Percentiles rank a stretch among this genome's conserved stretches.
Conservation (phyloP, 2,329 filamentous ascomycete species). For the Dactylellina haptotyla region DNA sequence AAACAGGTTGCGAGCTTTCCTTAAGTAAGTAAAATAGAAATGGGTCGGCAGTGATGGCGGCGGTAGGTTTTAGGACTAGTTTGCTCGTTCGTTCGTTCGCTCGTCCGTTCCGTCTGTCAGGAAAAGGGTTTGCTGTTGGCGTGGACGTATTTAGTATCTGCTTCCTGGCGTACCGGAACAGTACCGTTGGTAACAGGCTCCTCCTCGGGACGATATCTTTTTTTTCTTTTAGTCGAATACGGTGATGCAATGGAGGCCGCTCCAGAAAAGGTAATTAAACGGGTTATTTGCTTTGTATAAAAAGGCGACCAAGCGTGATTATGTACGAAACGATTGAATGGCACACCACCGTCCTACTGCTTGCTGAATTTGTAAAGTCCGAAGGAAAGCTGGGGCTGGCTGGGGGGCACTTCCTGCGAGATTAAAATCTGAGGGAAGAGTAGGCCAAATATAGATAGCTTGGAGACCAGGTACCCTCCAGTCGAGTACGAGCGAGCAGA, state of each 20-base stretch:
- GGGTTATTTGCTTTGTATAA: not conserved
- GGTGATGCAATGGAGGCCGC: slow-evolving; percentile 33
- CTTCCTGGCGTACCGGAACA: slow-evolving; percentile 22
- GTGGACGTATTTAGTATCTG: slow-evolving; percentile 32
- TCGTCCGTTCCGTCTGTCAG: too few species aligned
- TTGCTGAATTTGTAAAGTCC: slow-evolving; percentile 30
- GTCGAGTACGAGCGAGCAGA: not conserved
- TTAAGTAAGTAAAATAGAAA: not conserved
- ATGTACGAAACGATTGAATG: not conserved
- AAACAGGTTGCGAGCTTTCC: slow-evolving; percentile 23
- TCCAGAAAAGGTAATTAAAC: not conserved
- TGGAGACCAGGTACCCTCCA: not conserved
- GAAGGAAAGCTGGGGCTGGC: slow-evolving; percentile 38
- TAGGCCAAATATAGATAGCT: slow-evolving; percentile 44
- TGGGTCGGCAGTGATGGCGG: not conserved
- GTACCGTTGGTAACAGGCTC: not conserved
- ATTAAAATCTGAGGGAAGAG: slow-evolving; percentile 12
- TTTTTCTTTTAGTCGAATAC: slow-evolving; percentile 7
- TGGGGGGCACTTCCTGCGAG: slow-evolving; percentile 11
- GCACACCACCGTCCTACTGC: not conserved
- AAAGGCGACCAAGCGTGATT: too few species aligned
- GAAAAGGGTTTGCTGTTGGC: too few species aligned
- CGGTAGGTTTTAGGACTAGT: too few species aligned
- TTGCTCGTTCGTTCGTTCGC: too few species aligned
- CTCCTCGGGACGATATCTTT: not conserved